Evolutionary conservation across 768 basidiomycete genomes (phyloP).

Genomic region (Kondoa malvinella): DNA sequence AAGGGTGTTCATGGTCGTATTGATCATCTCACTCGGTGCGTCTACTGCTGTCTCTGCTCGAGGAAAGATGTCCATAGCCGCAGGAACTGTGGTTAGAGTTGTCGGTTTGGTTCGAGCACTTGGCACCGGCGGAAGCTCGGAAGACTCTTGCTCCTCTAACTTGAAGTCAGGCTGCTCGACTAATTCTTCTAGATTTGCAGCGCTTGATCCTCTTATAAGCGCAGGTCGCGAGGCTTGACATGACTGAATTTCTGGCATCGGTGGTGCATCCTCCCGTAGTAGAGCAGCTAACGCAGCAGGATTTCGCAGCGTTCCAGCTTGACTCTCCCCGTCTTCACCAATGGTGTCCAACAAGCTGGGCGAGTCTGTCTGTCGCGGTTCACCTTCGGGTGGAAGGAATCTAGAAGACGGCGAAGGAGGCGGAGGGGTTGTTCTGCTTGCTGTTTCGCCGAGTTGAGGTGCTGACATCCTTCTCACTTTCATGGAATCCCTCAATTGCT

Average conservation of each 20-base stretch:
- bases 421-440: background rate
- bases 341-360: conserved; percentile 22
- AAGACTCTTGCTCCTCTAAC: background rate
- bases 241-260: conserved; percentile 1
- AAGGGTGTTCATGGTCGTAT: no score
- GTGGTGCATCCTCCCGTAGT: background rate
- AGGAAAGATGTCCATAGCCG: background rate
- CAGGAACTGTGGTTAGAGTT: background rate
- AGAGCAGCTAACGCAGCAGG: conserved; percentile 1
- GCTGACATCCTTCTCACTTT: background rate
- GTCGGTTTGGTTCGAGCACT: background rate
- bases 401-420: background rate
- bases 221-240: background rate
- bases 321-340: conserved; percentile 28
- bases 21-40: no score
- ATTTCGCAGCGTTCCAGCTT: conserved; percentile 23
- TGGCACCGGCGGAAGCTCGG: background rate
- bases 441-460: background rate
- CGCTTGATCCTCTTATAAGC: background rate
- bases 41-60: no score
- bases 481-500: background rate
- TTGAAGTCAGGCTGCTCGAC: background rate
- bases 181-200: background rate
- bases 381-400: background rate
- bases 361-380: background rate